Conservation (phyloP, 352 stramenopile species). For the Stramenopiles sp. region DNA sequence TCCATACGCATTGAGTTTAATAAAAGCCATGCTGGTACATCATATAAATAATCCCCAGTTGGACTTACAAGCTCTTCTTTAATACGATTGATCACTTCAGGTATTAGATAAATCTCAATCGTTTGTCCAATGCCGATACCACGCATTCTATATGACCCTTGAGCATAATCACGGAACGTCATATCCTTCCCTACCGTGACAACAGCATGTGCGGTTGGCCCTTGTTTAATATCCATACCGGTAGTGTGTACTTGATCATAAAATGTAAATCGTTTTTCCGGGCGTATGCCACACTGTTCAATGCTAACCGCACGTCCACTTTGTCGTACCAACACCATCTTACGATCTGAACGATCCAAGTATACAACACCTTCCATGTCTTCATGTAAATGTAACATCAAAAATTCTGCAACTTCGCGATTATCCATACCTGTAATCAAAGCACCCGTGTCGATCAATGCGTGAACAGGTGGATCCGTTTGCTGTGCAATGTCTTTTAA, state of each 20-base stretch:
- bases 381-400: conserved; percentile 42
- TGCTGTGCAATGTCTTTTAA: conserved; percentile 46
- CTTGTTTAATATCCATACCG: conserved; percentile 75
- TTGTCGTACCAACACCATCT: conserved; percentile 77
- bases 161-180: conserved; percentile 77
- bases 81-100: conserved; percentile 66
- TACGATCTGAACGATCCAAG: conserved; percentile 53
- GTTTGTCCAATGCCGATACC: conserved; percentile 66
- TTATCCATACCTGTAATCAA: conserved; percentile 71
- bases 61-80: conserved; percentile 36
- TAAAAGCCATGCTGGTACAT: conserved; percentile 78
- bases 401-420: conserved; percentile 49
- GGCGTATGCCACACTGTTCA: conserved; percentile 52
- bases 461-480: conserved; percentile 47
- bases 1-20: conserved; percentile 99
- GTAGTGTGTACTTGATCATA: conserved; percentile 81
- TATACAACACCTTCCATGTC: conserved; percentile 71
- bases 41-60: conserved; percentile 34
- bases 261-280: conserved; percentile 65
- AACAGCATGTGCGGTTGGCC: conserved; percentile 54
- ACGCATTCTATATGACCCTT: conserved; percentile 70
- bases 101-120: conserved; percentile 71
- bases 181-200: conserved; percentile 85
- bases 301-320: conserved; percentile 78
- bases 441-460: conserved; percentile 67